Base-by-base conservation (phyloP, 371 early-diverging fungal genomes). In the Funneliformis caledonium region DNA sequence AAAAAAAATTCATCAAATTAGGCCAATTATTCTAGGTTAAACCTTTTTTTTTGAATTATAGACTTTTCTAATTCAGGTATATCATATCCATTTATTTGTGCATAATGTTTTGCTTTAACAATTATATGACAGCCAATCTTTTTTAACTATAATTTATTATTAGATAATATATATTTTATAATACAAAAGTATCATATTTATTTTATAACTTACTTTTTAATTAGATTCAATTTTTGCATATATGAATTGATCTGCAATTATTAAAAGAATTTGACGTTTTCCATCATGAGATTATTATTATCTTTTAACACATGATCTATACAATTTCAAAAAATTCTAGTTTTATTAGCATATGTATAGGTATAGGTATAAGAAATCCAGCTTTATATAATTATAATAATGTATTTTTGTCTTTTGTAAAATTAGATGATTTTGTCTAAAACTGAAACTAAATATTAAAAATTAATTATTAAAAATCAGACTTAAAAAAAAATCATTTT, bases 71-170 rank as follows among this genome's bases (percentile, higher is more conserved):
- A 11, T 45, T 5, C 45, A 43, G 16, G n/a, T 26, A 48, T 45
- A 26, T 45, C n/a, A 19, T 42, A 45, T 26, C 47, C 69, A 45
- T 69, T 19, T 4, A 11, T 68, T 12, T 22, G 0, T 37, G 45
- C 42, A 37, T 68, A 42, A 7, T 68, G 12, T 37, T n/a, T 42
- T 19, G 43, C 4, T 45, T 69, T 47, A 14, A n/a, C 2, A 4
- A 69, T 69, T 69, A n/a, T 69, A 69, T 69, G 0, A 19, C 22
- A 7, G 4, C n/a, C 48, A 45, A 69, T 48, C 69, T 69, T 69
- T 65, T 31, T 65, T 7, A 31, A 64, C 3, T 42, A 31, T 37
- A 65, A 65, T 26, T 26, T 26, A 26, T 26, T 7, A 65, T 31
- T 65, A 42, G 11, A 33, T 65, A 26, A 65, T 31, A 65, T 48